phyloP scores from a whole-genome alignment of 225 moss, liverwort and hornwort genomes.

The Bryoerythrophyllum caledonicum region DNA sequence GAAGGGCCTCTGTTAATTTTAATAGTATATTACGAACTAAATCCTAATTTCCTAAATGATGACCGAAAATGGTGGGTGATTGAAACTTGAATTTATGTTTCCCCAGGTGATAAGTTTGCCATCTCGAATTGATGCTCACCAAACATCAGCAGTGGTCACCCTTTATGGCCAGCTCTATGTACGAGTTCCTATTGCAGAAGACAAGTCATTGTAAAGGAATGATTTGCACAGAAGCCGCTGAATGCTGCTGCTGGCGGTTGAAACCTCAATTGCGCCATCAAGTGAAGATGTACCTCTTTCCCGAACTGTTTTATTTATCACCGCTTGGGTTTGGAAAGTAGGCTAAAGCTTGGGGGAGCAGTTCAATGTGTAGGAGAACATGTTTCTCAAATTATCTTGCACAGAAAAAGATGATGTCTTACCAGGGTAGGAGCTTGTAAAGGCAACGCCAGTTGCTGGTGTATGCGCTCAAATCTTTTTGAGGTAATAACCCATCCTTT shows the following conservation, averaged over 20 bases:
- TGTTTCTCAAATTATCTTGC: slow-evolving; percentile 40
- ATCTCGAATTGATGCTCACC: slow-evolving; percentile 97
- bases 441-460: slow-evolving; percentile 47
- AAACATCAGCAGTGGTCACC: slow-evolving; percentile 97
- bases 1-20: too few relatives aligned
- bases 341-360: slow-evolving; percentile 7
- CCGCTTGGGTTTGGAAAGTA: slow-evolving; percentile 28
- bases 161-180: slow-evolving; percentile 99
- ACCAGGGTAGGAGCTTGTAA: slow-evolving; percentile 40
- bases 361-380: slow-evolving; percentile 37
- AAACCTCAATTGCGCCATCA: not conserved
- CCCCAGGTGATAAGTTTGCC: slow-evolving; percentile 91
- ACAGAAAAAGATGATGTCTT: slow-evolving; percentile 29
- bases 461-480: slow-evolving; percentile 43
- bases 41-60: too few relatives aligned
- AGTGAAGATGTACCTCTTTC: slow-evolving; percentile 13
- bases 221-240: not conserved
- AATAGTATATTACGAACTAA: too few relatives aligned
- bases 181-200: slow-evolving; percentile 93
- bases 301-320: slow-evolving; percentile 11
- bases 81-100: not conserved
- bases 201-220: slow-evolving; percentile 46
- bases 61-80: too few relatives aligned
- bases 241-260: slow-evolving; percentile 17
- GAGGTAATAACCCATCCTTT: slow-evolving; percentile 29